Conservation (phyloP, 179 eudicot species). For the Nepenthes alata region DNA sequence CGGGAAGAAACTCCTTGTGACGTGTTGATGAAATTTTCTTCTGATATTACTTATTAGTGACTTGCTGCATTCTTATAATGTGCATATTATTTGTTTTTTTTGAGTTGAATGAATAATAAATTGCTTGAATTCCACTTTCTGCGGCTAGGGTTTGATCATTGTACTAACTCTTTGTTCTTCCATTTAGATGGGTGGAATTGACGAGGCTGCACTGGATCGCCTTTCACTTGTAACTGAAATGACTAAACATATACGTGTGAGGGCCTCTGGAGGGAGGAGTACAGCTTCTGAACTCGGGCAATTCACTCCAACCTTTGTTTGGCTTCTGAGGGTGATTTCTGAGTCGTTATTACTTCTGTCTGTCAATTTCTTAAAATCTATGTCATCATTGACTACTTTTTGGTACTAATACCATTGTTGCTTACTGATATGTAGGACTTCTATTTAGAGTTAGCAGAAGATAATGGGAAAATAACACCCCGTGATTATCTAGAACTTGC, state of each 20-base stretch:
- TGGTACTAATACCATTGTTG: not conserved
- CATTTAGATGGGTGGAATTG: slow-evolving; percentile 94
- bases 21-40: not conserved
- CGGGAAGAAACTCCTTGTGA: too few species aligned
- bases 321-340: slow-evolving; percentile 85
- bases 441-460: slow-evolving; percentile 84
- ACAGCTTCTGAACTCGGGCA: slow-evolving; percentile 93
- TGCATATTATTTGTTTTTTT: not conserved
- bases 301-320: slow-evolving; percentile 88
- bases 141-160: not conserved
- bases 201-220: slow-evolving; percentile 93
- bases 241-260: slow-evolving; percentile 94
- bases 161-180: slow-evolving; percentile 3
- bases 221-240: slow-evolving; percentile 98
- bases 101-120: not conserved
- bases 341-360: not conserved
- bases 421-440: slow-evolving; percentile 55
- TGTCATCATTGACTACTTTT: not conserved
- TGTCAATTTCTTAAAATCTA: not conserved
- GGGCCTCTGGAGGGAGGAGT: slow-evolving; percentile 81
- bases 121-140: not conserved
- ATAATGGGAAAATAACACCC: slow-evolving; percentile 78
- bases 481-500: slow-evolving; percentile 97
- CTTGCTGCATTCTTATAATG: slow-evolving; percentile 1
- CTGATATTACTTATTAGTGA: not conserved